Percentiles rank a stretch among this genome's conserved stretches.
Conservation (phyloP, 345 rosid genomes). For the Boechera stricta region DNA sequence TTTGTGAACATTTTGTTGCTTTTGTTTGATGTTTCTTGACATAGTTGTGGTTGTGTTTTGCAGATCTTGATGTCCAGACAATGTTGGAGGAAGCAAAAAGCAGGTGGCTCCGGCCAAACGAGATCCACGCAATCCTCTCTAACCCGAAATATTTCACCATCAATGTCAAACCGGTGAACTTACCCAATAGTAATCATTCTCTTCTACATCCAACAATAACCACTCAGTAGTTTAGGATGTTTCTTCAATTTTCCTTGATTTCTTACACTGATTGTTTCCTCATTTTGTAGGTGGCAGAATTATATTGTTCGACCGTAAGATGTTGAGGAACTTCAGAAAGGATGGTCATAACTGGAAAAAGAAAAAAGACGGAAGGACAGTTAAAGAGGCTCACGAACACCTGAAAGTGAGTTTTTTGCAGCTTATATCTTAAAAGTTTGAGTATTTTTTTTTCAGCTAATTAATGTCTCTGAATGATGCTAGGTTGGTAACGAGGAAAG, state of each 20-base stretch:
- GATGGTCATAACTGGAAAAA: conserved; percentile 99
- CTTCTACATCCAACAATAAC: neutral
- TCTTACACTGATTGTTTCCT: conserved; percentile 11
- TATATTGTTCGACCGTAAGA: conserved; percentile 87
- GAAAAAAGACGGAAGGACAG: conserved; percentile 97
- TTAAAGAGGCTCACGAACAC: conserved; percentile 99
- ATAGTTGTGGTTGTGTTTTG: conserved; percentile 21
- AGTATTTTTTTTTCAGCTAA: neutral
- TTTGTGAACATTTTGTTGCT: conserved; percentile 7
- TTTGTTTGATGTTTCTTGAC: conserved; percentile 20
- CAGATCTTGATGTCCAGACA: conserved; percentile 78
- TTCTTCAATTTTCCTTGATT: conserved; percentile 6
- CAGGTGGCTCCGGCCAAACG: conserved; percentile 98
- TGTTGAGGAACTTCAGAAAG: conserved; percentile 94
- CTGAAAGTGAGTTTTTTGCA: conserved; percentile 66
- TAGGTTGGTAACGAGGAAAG: conserved; percentile 96
- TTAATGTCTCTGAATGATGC: conserved; percentile 8
- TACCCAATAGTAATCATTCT: conserved; percentile 69
- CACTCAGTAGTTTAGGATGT: neutral
- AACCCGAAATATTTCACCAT: conserved; percentile 74
- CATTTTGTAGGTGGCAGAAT: conserved; percentile 71
- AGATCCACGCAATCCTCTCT: conserved; percentile 82
- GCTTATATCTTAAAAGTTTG: conserved; percentile 13
- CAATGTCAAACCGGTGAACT: conserved; percentile 78
- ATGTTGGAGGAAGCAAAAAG: conserved; percentile 77